Base-by-base conservation (phyloP, 305 asterid species). In the Andrographis paniculata region DNA sequence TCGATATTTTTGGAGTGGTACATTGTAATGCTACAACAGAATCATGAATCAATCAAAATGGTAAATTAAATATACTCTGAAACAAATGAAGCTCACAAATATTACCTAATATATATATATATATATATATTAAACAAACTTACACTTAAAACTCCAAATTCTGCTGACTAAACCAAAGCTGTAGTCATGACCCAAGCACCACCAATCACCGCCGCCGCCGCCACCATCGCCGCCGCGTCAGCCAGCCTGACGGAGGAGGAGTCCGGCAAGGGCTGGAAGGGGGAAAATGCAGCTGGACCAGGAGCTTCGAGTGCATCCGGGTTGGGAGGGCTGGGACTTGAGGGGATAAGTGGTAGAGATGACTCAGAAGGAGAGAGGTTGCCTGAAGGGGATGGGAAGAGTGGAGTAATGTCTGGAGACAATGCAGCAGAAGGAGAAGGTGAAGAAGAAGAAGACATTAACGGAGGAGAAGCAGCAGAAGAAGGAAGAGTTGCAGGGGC, bases 271-370 rank as follows among this genome's bases (percentile, higher is more conserved):
- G 60, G 41, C 21, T 68, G 78, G 0, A 42, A n/a, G 0, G 95
- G 86, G 0, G 82, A 60, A 15, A 67, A 43, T 0, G 82, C 77
- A 13, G 36, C 1, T 1, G 94, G 93, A 41, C 80, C 93, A 0
- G 64, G 75, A 49, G 80, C 78, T 0, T 38, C 74, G 44, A 68
- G 37, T 17, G 59, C 81, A 24, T 87, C 94, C 4, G 95, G 94
- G 44, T 83, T 84, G 0, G 96, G 96, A 21, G 95, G 94, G 59
- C 96, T 87, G 6, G 84, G 95, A 60, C 95, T 87, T 12, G 97
- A 84, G 49, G 95, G 92, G 43, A 84, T 84, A 13, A 74, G 70
- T 11, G 97, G 95, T 18, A 74, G 44, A 41, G 82, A 52, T 20
- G 94, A 77, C 6, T 83, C 93, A 12, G 62, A 55, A 4, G 97